Evolutionary conservation across 768 basidiomycete genomes (phyloP), one percentile per base, ranked within the genome.

Genomic region (Lactifluus volemus): DNA sequence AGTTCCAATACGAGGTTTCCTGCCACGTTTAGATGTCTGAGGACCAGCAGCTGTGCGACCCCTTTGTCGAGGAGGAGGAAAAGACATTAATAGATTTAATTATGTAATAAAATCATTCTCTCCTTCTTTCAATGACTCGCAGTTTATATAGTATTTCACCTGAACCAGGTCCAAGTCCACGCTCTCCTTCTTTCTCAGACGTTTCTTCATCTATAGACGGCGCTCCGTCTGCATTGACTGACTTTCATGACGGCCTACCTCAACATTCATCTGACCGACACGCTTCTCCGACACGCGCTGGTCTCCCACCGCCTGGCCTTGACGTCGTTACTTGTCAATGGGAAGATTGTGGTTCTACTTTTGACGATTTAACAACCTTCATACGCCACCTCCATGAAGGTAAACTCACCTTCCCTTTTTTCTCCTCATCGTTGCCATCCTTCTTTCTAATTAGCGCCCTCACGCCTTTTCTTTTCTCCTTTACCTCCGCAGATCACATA

Each of bases 301-400:
- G 67, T 38, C 38, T 38, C 32, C 39, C 63, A 55, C 57, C 67
- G 60, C 67, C 68, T 56, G 68, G 68, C 39, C 59, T 44, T 12
- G 87, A 89, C 68, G 84, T 81, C 30, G 86, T 84, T 63, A 84
- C 80, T 32, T 96, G 93, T 73, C 81, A 81, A 56, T 96, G 93
- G 93, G 88, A 86, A 38, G 85, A 84, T 61, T 96, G 93, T 68
- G 84, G 84, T 2, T 67, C 75, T 44, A 79, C 85, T n/a, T 93
- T 86, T 68, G 83, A 81, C 11, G 82, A 89, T 68, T 75, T 92
- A 17, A 84, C 81, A 17, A 83, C 83, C 4, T 76, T 95, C 59
- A 89, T 94, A 61, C 84, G 85, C 30, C 93, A 96, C 69, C 84
- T 96, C 32, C 89, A 92, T 67, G 76, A 81, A 59, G 84, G 93